Percentiles rank a stretch among this genome's conserved stretches.
phyloP scores from a whole-genome alignment of 1,284 basidiomycete species.

The Pascua sp. region DNA sequence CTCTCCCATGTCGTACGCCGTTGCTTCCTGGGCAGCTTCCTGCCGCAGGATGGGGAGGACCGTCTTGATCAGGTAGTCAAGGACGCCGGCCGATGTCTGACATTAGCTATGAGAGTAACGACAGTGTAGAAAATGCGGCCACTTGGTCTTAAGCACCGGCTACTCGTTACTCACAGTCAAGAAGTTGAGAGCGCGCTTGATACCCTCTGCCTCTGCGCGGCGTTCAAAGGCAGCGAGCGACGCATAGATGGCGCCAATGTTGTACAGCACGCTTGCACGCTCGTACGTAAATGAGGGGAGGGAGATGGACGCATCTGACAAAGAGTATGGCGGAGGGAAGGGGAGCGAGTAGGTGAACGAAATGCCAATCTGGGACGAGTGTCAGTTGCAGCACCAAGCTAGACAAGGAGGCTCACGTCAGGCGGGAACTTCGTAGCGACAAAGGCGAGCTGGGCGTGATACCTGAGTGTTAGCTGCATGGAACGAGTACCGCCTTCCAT shows the following conservation, averaged over 20 bases:
- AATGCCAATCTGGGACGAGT: constrained; percentile 62
- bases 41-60: constrained; percentile 60
- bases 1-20: constrained; percentile 60
- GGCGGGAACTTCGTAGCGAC: constrained; percentile 68
- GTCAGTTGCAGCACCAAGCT: constrained; percentile 11
- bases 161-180: constrained; percentile 61
- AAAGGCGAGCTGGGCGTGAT: constrained; percentile 81
- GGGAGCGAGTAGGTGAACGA: constrained; percentile 70
- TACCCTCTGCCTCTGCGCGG: constrained; percentile 68
- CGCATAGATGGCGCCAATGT: constrained; percentile 76
- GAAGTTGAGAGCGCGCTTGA: constrained; percentile 64
- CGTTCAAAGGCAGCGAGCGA: constrained; percentile 53
- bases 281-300: constrained; percentile 75
- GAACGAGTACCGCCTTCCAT: not conserved
- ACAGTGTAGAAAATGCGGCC: no score
- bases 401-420: constrained; percentile 54
- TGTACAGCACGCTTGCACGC: constrained; percentile 71
- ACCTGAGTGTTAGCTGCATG: constrained; percentile 54
- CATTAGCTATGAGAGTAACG: not conserved
- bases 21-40: constrained; percentile 45
- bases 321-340: constrained; percentile 56
- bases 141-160: not conserved
- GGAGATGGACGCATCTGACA: constrained; percentile 58
- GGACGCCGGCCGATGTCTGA: constrained; percentile 71
- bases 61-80: constrained; percentile 62